Evolutionary conservation across 441 rosid genomes (phyloP), one percentile per base, ranked within the genome.

Genomic region (Pelargonium myrrhifolium): DNA sequence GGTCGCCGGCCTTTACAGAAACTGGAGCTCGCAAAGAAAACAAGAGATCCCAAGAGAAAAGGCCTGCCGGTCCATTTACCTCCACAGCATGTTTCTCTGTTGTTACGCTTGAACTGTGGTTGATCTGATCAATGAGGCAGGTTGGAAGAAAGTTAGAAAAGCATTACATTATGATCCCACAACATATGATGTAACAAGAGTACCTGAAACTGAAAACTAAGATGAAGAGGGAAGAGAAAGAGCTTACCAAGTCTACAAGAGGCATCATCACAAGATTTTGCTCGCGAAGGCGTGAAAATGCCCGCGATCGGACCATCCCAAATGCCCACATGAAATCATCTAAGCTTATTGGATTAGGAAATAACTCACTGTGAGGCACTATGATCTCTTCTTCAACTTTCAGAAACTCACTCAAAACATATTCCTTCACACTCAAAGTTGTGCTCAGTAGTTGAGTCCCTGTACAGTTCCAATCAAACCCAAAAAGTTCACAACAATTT

Each of bases 311-410:
- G 45, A 91, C 92, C 71, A 91, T 85, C 73, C 96, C 95, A 72
- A 87, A 91, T 9, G 97, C 99, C 99, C 99, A 89, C 8, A 80
- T 71, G 80, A 93, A 88, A 73, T 87, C 92, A 64, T 84, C 86
- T 21, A 75, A 76, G 55, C 93, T 82, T 68, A 89, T 74, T 68
- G 79, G 71, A 39, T 83, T 74, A 26, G 96, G 86, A 79, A 93
- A 91, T 17, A 93, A 75, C 66, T 81, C 65, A 74, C 77, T 76
- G 73, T 84, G 78, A 26, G 97, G 89, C 35, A 69, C 42, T 68
- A 91, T 68, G 62, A 89, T 75, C 65, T 88, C 96, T 74, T 87
- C 79, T 68, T 87, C 79, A 21, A 88, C 81, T 75, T 87, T 89
- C 10, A 47, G 62, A 79, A 83, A 91, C 72, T 90, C 93, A 12